Conservation (phyloP, 306 rosid species). For the Fragaria nilgerrensis region DNA sequence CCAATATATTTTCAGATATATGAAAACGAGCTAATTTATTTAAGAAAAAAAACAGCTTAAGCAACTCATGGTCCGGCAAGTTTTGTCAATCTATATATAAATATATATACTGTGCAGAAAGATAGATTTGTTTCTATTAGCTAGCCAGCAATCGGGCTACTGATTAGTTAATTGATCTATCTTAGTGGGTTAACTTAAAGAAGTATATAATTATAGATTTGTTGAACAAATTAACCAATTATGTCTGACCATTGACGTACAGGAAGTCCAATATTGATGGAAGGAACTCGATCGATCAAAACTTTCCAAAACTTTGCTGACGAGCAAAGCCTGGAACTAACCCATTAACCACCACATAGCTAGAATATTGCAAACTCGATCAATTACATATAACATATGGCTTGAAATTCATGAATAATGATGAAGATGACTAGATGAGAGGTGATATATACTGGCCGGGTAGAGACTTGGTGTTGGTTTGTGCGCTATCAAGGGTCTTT, state of each 20-base stretch:
- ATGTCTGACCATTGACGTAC: background rate
- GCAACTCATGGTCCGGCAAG: too few relatives aligned
- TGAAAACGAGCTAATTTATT: too few relatives aligned
- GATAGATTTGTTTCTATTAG: background rate
- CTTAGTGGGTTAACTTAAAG: background rate
- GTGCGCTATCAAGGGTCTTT: background rate
- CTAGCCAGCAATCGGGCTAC: background rate
- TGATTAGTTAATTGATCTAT: background rate
- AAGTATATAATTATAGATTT: background rate
- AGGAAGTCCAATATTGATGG: background rate
- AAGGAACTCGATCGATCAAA: background rate
- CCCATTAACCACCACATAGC: background rate
- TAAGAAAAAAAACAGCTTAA: too few relatives aligned
- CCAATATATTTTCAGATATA: too few relatives aligned
- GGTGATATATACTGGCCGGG: too few relatives aligned
- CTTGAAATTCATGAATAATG: background rate
- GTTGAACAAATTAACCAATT: background rate
- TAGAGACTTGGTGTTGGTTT: too few relatives aligned
- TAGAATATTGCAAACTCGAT: background rate
- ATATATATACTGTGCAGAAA: background rate
- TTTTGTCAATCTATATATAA: too few relatives aligned
- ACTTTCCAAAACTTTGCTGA: background rate
- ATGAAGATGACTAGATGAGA: conserved; percentile 4
- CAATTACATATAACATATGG: background rate
- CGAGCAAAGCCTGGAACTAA: background rate